Base-by-base conservation (phyloP, 768 basidiomycete genomes). In the Sarcodon aspratus region DNA sequence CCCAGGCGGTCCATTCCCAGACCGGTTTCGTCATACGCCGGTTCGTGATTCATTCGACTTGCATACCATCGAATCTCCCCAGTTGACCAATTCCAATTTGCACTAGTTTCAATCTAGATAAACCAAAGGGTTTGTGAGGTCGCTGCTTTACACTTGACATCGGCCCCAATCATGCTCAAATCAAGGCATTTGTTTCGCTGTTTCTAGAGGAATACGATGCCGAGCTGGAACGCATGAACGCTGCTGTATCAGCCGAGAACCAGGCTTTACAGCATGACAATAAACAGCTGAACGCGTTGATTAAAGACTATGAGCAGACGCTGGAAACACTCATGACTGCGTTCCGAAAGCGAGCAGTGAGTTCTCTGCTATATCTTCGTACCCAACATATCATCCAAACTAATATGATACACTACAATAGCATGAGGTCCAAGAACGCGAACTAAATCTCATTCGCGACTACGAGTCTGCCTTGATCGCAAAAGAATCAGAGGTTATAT, bases 231-330 rank as follows among this genome's bases (percentile, higher is more conserved):
- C 77, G 78, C 42, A 90, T 96, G 82, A 94, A 93, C 54, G 65
- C 73, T 4, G 72, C 78, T 44, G 82, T 98, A 58, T 68, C 75
- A 5, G 66, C 75, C 18, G 94, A 99, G 63, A 99, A 98, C 61
- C 83, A 86, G 56, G 66, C 69, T 6, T 69, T 99, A 38, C 79
- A 88, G 57, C 79, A 95, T 56, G 96, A 98, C 67, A 99, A 98
- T 71, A 95, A 96, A 62, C 95, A 98, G 57, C 74, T 99, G 33
- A 88, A 84, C 54, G 69, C 75, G 6, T 70, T 99, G 47, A 83
- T 98, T 57, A 93, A 93, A 58, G 96, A 99, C 62, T 98, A 96
- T 59, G 96, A 99, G 62, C 86, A 90, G 60, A 97, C 95, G 0
- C 69, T 99, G 33, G 96, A 99, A 65, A 87, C 76, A 7, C 79